Base-by-base conservation (phyloP, 805 yeast genomes). In the Cyberlindnera mississippiensis region DNA sequence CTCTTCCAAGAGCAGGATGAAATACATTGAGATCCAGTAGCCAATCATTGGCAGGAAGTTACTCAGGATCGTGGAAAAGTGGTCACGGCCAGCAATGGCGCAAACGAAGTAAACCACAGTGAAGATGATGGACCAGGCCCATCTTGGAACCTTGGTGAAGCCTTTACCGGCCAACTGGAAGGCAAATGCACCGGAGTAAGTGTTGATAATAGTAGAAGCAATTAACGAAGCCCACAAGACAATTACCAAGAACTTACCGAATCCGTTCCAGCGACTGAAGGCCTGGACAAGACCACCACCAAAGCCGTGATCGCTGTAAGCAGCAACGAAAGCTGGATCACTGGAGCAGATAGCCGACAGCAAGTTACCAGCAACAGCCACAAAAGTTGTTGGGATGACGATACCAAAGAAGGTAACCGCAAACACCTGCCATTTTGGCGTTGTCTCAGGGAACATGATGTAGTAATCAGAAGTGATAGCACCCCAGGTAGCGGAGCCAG, bases 31-130 rank as follows among this genome's bases (percentile, higher is more conserved):
- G 42, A 85, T 76, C 96, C 96, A 87, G 64, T 87, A 87, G 1
- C 95, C 95, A 45, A 87, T 75, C 96, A 87, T 87, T 9, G 96
- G 96, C 55, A 87, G 67, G 62, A 87, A 87, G 56, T 87, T 87
- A 8, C 85, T 77, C 50, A 87, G 66, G 44, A 87, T 85, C 2
- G 78, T 71, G 42, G 86, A 70, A 57, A 88, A 83, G 52, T 81
- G 79, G 57, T 82, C 67, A 52, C 82, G 72, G 12, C 96, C 96
- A n/a, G 76, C 90, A 48, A 86, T 62, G 2, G 95, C 82, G 56
- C 87, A 75, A 10, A 82, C 75, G 48, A 84, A 68, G 56, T 81
- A 84, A 16, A 84, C 64, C 1, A 68, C 73, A 11, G 88, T 82
- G 19, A 82, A 73, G 6, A 75, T 60, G 33, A 85, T 61, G 1